Evolutionary conservation across 495 filamentous ascomycete genomes (phyloP).

Genomic region (Annulohypoxylon bovei): DNA sequence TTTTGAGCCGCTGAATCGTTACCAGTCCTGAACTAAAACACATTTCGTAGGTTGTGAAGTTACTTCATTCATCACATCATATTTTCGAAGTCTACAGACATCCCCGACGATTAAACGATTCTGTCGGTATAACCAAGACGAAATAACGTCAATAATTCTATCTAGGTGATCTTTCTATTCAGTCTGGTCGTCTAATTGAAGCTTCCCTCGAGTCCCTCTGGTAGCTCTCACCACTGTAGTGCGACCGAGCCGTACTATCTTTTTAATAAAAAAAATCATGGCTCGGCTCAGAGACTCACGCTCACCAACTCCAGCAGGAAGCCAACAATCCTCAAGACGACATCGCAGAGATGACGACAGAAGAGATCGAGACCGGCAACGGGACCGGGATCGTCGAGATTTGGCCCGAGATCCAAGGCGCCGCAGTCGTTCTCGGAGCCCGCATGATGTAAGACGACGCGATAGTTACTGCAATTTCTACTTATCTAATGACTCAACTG

Average conservation of each 20-base stretch:
- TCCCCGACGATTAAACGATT: neutral
- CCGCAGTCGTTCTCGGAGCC: constrained; percentile 73
- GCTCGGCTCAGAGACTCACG: constrained; percentile 90
- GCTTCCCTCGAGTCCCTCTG: constrained; percentile 46
- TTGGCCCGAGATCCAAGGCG: constrained; percentile 67
- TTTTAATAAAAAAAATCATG: constrained; percentile 70
- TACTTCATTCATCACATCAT: constrained; percentile 11
- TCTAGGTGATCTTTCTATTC: constrained; percentile 34
- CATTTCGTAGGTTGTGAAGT: neutral
- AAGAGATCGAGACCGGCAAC: constrained; percentile 66
- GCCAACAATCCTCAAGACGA: constrained; percentile 78
- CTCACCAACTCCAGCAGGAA: constrained; percentile 97
- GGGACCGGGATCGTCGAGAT: constrained; percentile 66
- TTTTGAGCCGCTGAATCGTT: constrained; percentile 7
- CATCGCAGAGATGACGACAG: constrained; percentile 80
- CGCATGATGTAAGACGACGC: constrained; percentile 67
- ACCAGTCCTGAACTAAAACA: neutral
- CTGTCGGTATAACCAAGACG: neutral
- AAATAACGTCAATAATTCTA: constrained; percentile 12
- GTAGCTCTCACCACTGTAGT: constrained; percentile 52
- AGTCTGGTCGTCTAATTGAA: constrained; percentile 41
- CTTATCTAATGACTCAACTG: constrained; percentile 45
- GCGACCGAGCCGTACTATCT: constrained; percentile 48
- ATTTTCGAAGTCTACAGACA: neutral
- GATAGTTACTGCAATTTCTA: neutral